Evolutionary conservation across 139 green algal species (phyloP).

Genomic region (Tetraselmis striata): DNA sequence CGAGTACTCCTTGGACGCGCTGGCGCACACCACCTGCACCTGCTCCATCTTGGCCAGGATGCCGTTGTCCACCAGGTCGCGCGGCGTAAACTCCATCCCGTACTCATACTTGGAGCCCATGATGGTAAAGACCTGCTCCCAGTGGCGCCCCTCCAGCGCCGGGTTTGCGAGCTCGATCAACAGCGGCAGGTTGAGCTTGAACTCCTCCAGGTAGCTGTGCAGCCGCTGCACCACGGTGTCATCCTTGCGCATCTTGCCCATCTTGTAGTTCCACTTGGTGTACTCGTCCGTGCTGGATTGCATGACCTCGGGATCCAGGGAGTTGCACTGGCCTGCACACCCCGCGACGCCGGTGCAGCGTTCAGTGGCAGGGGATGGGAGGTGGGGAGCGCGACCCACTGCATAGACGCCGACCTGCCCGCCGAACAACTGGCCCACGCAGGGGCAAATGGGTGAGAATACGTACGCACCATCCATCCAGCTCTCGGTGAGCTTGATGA

Average conservation of each 20-base stretch:
- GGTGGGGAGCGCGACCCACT: too few relatives aligned
- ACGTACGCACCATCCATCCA: too few relatives aligned
- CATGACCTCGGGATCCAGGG: not conserved
- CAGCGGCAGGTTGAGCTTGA: conserved; percentile 30
- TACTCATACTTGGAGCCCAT: conserved; percentile 14
- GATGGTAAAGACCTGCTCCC: conserved; percentile 31
- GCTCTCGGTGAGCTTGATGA: not conserved
- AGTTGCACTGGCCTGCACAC: not conserved
- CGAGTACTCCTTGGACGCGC: conserved; percentile 15
- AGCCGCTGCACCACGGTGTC: conserved; percentile 45
- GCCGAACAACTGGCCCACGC: too few relatives aligned
- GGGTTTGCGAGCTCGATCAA: conserved; percentile 31
- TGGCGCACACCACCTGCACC: conserved; percentile 10
- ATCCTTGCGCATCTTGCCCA: conserved; percentile 44
- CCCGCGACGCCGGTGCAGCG: too few relatives aligned
- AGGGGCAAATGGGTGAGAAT: too few relatives aligned
- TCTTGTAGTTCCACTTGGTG: conserved; percentile 34
- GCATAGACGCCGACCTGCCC: too few relatives aligned
- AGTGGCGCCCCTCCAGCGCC: conserved; percentile 33
- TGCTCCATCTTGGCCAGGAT: conserved; percentile 12
- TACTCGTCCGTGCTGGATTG: conserved; percentile 22
- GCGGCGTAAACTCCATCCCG: conserved; percentile 10
- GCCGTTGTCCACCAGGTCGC: conserved; percentile 11
- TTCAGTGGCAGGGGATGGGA: too few relatives aligned
- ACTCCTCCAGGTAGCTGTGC: conserved; percentile 35